Evolutionary conservation across 2,329 filamentous ascomycete species (phyloP), one percentile per base, ranked within the genome.

Genomic region (Diplocarpon rosae): DNA sequence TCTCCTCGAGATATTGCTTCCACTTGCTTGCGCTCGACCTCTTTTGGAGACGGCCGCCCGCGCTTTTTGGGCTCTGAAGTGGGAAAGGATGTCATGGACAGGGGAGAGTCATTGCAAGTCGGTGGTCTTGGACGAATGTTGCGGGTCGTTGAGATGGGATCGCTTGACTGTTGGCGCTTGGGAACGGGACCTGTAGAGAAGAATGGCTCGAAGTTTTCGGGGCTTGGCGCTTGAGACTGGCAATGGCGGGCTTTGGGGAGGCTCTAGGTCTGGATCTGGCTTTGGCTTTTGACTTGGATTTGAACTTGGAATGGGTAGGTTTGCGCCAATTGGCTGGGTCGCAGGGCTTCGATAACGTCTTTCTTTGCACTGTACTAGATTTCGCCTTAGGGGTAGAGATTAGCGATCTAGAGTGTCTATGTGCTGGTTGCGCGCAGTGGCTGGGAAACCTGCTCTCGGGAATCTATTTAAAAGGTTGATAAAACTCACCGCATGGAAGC

Each of bases 401-500:
- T 32, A 50, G 48, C 37, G 47, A 45, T 39, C 33, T 31, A 20
- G 39, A 30, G 20, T 34, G 49, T 49, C 50, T 54, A 52, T 51
- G 45, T 44, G 47, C 50, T 42, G 42, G 37, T 24, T 24, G 44
- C 33, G 20, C 12, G 47, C 16, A 24, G 37, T 20, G 28, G 30
- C 2, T 45, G 35, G 14, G 39, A 20, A 2, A 46, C 16, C 2
- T 15, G 37, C 3, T 45, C 37, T 20, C 38, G 16, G 7, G 38
- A 27, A 42, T 43, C 41, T 47, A 24, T 42, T 42, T 20, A 37
- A 42, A 43, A 46, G 43, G 39, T 46, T 43, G 42, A 42, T 45
- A 42, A 20, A 49, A 56, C 59, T 49, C 62, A 74, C 71, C 70
- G 56, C 61, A 61, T 50, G 71, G 71, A 47, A 73, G 59, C 33